A percentile compares a stretch with the other conserved stretches of the same genome.
Conservation (phyloP, 2,329 filamentous ascomycete genomes). For the Diplocarpon rosae region DNA sequence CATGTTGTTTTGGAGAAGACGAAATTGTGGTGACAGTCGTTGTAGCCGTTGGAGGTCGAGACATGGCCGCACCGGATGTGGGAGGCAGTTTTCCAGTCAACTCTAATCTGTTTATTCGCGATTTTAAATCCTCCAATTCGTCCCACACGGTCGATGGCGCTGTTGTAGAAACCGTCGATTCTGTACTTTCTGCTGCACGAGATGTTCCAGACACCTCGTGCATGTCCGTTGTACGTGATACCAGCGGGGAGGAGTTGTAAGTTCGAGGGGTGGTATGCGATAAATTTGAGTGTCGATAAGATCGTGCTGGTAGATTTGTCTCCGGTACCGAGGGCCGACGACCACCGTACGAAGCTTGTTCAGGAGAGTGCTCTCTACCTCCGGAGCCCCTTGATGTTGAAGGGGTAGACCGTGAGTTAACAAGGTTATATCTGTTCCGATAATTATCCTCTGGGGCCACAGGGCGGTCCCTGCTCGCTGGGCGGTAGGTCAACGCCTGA, state of each 20-base stretch:
- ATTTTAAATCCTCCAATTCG: constrained; percentile 90
- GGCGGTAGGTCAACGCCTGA: constrained; percentile 21
- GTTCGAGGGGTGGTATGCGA: constrained; percentile 25
- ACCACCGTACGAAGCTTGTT: constrained; percentile 18
- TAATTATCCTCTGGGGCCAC: constrained; percentile 16
- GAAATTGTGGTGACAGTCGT: constrained; percentile 87
- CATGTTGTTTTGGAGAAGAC: constrained; percentile 66
- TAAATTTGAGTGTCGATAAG: constrained; percentile 27
- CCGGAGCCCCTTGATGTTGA: constrained; percentile 20
- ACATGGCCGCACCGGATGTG: constrained; percentile 71
- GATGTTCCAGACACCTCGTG: constrained; percentile 32
- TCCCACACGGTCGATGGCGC: constrained; percentile 95
- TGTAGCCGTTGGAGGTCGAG: constrained; percentile 70
- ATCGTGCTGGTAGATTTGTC: constrained; percentile 16
- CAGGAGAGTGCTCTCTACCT: constrained; percentile 21
- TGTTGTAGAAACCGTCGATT: constrained; percentile 79
- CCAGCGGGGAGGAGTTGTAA: constrained; percentile 48
- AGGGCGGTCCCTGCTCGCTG: constrained; percentile 16
- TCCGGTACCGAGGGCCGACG: constrained; percentile 21
- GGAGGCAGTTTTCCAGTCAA: constrained; percentile 77
- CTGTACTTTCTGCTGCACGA: constrained; percentile 54
- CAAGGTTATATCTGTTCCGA: constrained; percentile 17
- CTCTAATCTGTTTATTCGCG: constrained; percentile 81
- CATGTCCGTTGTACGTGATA: constrained; percentile 34
- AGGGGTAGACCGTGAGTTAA: constrained; percentile 19